phyloP scores from a whole-genome alignment of 106 monocot species.

The Ottelia alismoides region DNA sequence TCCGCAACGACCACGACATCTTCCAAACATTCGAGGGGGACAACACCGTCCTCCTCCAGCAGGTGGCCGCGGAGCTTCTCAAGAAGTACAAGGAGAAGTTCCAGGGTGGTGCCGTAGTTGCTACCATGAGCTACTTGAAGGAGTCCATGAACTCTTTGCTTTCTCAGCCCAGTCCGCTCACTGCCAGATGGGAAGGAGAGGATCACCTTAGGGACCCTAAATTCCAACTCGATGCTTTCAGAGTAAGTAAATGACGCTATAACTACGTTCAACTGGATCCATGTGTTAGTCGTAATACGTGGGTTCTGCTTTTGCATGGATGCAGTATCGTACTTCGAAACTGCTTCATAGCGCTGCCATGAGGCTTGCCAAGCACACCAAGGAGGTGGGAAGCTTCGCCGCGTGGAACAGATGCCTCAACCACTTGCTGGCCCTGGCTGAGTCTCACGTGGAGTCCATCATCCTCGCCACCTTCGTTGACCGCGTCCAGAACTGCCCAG shows the following conservation, averaged over 20 bases:
- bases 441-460: slow-evolving; percentile 90
- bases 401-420: slow-evolving; percentile 98
- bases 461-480: slow-evolving; percentile 79
- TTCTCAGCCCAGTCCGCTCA: slow-evolving; percentile 84
- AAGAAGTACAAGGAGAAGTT: slow-evolving; percentile 94
- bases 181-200: slow-evolving; percentile 79
- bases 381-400: slow-evolving; percentile 76
- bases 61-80: slow-evolving; percentile 87
- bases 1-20: slow-evolving; percentile 95
- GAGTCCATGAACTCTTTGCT: slow-evolving; percentile 78
- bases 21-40: slow-evolving; percentile 99
- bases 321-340: slow-evolving; percentile 84
- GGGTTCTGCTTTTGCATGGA: not conserved
- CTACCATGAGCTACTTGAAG: slow-evolving; percentile 88
- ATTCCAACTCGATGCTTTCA: slow-evolving; percentile 95
- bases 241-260: slow-evolving; percentile 28
- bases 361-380: slow-evolving; percentile 65
- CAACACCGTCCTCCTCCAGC: slow-evolving; percentile 96
- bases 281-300: not conserved
- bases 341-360: slow-evolving; percentile 73
- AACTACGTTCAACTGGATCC: not conserved
- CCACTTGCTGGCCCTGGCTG: slow-evolving; percentile 86
- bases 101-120: slow-evolving; percentile 61
- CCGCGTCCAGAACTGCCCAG: slow-evolving; percentile 58
- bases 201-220: slow-evolving; percentile 84